Evolutionary conservation across 2,329 filamentous ascomycete genomes (phyloP).

Genomic region (Claviceps digitariae): DNA sequence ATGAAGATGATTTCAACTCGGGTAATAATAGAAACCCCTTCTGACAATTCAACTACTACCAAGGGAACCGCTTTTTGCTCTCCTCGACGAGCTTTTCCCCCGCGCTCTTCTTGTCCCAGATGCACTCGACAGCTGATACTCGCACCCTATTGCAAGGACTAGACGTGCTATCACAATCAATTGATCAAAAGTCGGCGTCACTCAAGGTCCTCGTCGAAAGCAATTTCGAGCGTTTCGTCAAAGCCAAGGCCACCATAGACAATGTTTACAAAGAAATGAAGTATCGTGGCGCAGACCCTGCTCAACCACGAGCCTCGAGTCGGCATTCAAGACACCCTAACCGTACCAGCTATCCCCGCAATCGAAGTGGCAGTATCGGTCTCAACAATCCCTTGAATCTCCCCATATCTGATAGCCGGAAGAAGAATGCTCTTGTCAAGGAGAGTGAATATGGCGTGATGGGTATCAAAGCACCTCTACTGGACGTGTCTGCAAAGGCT

Average conservation of each 20-base stretch:
- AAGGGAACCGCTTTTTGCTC: constrained; percentile 86
- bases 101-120: constrained; percentile 78
- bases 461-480: constrained; percentile 75
- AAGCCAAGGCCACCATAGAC: constrained; percentile 94
- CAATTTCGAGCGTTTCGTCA: constrained; percentile 96
- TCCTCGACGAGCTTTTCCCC: constrained; percentile 95
- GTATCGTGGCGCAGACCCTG: constrained; percentile 47
- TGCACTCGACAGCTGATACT: constrained; percentile 77
- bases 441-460: constrained; percentile 84
- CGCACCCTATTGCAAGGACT: constrained; percentile 68
- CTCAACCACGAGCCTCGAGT: constrained; percentile 24
- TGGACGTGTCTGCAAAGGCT: constrained; percentile 85
- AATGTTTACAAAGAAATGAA: constrained; percentile 99
- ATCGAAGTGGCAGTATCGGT: constrained; percentile 24
- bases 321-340: constrained; percentile 55
- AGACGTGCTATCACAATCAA: constrained; percentile 75
- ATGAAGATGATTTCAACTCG: constrained; percentile 2
- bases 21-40: not conserved
- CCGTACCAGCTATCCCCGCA: constrained; percentile 49
- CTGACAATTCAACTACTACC: constrained; percentile 9
- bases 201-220: constrained; percentile 93
- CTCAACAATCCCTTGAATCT: constrained; percentile 24
- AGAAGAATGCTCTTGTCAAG: constrained; percentile 83
- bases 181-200: constrained; percentile 94
- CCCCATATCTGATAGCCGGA: constrained; percentile 40